Evolutionary conservation across 495 filamentous ascomycete species (phyloP).

Genomic region (Podospora pseudopauciseta): DNA sequence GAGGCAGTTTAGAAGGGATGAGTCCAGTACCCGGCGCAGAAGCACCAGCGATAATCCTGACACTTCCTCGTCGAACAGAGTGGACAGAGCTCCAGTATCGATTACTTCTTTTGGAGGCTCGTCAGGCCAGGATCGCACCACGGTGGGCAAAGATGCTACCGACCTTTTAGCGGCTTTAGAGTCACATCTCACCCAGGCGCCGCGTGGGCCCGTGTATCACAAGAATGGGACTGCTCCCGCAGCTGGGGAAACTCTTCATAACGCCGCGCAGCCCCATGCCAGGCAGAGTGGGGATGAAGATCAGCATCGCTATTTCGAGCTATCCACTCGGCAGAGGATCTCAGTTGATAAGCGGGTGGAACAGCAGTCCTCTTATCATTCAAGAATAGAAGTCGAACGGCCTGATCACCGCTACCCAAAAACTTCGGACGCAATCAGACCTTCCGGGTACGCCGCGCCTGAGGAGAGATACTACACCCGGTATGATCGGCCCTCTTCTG

Average conservation of each 20-base stretch:
- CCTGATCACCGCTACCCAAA: slow-evolving; percentile 2
- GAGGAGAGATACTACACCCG: slow-evolving; percentile 20
- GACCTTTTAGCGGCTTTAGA: slow-evolving; percentile 24
- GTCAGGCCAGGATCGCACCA: neutral
- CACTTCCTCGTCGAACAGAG: neutral
- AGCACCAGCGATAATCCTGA: slow-evolving; percentile 21
- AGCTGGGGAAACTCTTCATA: neutral
- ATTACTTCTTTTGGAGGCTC: neutral
- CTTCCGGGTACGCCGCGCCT: neutral
- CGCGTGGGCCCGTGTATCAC: slow-evolving; percentile 9
- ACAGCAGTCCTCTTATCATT: slow-evolving; percentile 1
- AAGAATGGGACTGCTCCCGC: neutral
- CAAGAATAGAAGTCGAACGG: neutral
- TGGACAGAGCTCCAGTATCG: neutral
- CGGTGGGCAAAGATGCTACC: slow-evolving; percentile 7
- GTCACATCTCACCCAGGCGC: slow-evolving; percentile 20
- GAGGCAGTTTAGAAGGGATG: slow-evolving; percentile 31
- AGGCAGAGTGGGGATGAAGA: neutral
- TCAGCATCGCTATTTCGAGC: neutral
- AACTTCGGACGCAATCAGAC: slow-evolving; percentile 13
- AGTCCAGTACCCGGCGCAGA: slow-evolving; percentile 29
- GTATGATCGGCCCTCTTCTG: neutral
- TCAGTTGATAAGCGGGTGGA: neutral
- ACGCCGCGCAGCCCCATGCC: neutral
- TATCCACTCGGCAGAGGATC: neutral